Base-by-base conservation (phyloP, 2,329 filamentous ascomycete species). In the Xylaria arbuscula region DNA sequence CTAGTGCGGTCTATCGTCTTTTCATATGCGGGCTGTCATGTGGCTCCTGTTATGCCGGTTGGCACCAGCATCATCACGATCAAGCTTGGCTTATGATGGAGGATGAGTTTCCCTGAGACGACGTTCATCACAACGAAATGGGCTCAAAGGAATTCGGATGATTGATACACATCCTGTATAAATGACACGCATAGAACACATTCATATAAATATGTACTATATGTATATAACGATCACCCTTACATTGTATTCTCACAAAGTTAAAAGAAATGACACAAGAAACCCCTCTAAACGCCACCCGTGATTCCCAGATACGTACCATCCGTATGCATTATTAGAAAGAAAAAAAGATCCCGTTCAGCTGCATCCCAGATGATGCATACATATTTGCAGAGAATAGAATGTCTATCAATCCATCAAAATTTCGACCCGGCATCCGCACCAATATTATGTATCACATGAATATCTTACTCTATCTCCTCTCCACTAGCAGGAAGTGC, bases 401-500 rank as follows among this genome's bases (percentile, higher is more conserved):
- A 47, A 55, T 38, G 19, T 24, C 38, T 45, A 51, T 40, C 45
- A 69, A 70, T 66, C 47, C 45, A 59, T 40, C 22, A 67, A 62
- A 66, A 24, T n/a, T 8, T 45, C 36, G n/a, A 36, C 48, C 11
- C 15, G 13, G 48, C 6, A 28, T 6, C 28, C 5, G 40, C n/a
- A 45, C 11, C 22, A 47, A 63, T 58, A 17, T 58, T 64, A 19
- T 67, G 60, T 40, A 50, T 22, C 38, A 32, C 57, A 15, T 38
- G 22, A 28, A 48, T 19, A 11, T 40, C 36, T 50, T 38, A n/a
- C 53, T 74, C 72, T 86, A 95, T 77, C 93, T 87, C 85, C 90
- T 95, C 86, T 99, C 96, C 24, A 99, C 89, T 56, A 99, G 88
- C 76, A 99, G 81, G 69, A 98, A 82, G 83, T 99, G 96, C 93